A percentile compares a stretch with the other conserved stretches of the same genome.
Conservation (phyloP, 108 stramenopile genomes). For the Skeletonema tropicum region DNA sequence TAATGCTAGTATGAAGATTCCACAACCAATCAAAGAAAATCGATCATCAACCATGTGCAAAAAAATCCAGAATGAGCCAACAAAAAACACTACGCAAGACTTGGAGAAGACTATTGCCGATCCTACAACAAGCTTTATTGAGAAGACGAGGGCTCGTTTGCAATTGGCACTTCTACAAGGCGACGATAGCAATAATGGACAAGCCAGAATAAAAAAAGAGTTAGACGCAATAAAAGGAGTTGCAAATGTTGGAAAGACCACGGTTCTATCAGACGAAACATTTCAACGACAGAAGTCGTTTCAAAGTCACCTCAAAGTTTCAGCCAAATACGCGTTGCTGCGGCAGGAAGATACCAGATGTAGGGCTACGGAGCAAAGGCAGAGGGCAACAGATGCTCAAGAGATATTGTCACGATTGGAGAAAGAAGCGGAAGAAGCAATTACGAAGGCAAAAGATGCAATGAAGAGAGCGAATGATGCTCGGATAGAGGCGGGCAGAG, state of each 20-base stretch:
- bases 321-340: not conserved
- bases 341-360: not conserved
- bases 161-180: not conserved
- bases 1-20: not conserved
- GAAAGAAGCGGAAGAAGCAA: not conserved
- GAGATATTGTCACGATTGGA: not conserved
- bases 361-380: not conserved
- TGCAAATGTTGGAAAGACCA: not conserved
- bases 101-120: not conserved
- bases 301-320: not conserved
- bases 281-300: not conserved
- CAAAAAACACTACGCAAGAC: not conserved
- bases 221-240: not conserved
- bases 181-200: not conserved
- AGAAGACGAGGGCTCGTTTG: conserved; percentile 1
- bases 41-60: not conserved
- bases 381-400: not conserved
- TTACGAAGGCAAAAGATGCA: conserved; percentile 2
- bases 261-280: not conserved
- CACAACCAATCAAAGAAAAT: not conserved
- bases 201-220: not conserved
- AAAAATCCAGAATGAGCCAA: not conserved
- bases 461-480: not conserved
- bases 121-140: not conserved
- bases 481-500: not conserved